These are phyloP conservation scores for Tricholoma hemisulphureum DNA, from an alignment of 768 basidiomycete species.

Conservation along the genomic window DNA sequence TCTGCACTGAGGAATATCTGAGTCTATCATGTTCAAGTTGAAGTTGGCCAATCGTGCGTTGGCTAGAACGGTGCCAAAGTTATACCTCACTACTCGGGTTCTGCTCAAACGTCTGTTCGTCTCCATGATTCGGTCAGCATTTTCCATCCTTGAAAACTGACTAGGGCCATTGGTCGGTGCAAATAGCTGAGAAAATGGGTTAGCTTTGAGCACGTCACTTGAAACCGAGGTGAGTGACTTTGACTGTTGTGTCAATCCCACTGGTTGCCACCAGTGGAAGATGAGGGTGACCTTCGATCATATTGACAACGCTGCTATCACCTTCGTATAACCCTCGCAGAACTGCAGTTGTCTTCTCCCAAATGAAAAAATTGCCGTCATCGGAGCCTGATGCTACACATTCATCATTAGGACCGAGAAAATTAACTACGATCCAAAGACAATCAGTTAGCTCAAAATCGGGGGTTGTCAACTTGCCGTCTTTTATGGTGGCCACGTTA, in stretches of 20 bases:
- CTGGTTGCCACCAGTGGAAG: slow-evolving; percentile 82
- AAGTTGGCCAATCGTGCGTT: slow-evolving; percentile 21
- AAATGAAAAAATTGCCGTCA: slow-evolving; percentile 85
- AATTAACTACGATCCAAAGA: slow-evolving; percentile 60
- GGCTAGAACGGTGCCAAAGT: slow-evolving; percentile 26
- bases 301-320: slow-evolving; percentile 79
- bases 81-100: slow-evolving; percentile 28
- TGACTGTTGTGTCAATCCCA: slow-evolving; percentile 84
- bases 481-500: slow-evolving; percentile 84
- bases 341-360: slow-evolving; percentile 65
- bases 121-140: slow-evolving; percentile 54
- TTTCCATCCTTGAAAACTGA: slow-evolving; percentile 51
- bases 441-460: not conserved
- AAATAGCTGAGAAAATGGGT: slow-evolving; percentile 51
- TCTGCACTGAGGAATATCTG: slow-evolving; percentile 23
- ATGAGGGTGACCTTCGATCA: slow-evolving; percentile 79
- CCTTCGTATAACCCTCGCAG: slow-evolving; percentile 82
- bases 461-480: slow-evolving; percentile 49
- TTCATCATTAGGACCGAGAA: slow-evolving; percentile 76
- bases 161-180: slow-evolving; percentile 50
- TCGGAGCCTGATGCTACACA: slow-evolving; percentile 83
- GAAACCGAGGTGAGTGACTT: slow-evolving; percentile 42
- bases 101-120: slow-evolving; percentile 46
- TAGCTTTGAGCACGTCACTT: not conserved
- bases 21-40: too few species aligned